phyloP scores from a whole-genome alignment of 1,139 yeast genomes.

The Yamadazyma spencermartinsiae region DNA sequence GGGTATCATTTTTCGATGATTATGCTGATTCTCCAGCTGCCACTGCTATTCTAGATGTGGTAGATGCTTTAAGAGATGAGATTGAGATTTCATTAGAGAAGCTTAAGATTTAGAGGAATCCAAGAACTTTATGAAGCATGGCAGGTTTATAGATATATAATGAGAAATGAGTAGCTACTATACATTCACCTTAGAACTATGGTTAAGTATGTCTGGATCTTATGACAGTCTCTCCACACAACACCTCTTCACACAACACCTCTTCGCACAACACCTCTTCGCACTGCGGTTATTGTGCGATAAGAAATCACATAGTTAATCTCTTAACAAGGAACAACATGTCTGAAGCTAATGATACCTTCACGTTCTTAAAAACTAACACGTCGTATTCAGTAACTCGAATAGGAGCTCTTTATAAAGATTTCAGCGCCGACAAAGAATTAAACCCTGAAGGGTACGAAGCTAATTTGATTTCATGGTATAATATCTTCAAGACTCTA shows the following conservation, averaged over 20 bases:
- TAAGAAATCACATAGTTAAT: neutral
- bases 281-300: too few species aligned
- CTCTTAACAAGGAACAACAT: neutral
- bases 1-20: constrained; percentile 80
- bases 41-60: constrained; percentile 80
- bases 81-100: constrained; percentile 30
- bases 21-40: constrained; percentile 95
- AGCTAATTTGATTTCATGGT: constrained; percentile 73
- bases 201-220: too few species aligned
- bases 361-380: constrained; percentile 8
- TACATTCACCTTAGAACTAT: too few species aligned
- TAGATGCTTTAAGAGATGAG: constrained; percentile 57
- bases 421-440: constrained; percentile 51
- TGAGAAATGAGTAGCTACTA: too few species aligned
- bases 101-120: constrained; percentile 13
- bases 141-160: neutral
- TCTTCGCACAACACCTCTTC: too few species aligned
- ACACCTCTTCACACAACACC: too few species aligned
- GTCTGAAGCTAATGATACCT: constrained; percentile 2
- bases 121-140: neutral
- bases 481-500: constrained; percentile 24
- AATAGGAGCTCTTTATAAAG: constrained; percentile 62
- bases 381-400: constrained; percentile 31
- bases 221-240: too few species aligned
- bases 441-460: constrained; percentile 67